Conservation (phyloP, 2,329 filamentous ascomycete genomes). For the Metarhizium brunneum region DNA sequence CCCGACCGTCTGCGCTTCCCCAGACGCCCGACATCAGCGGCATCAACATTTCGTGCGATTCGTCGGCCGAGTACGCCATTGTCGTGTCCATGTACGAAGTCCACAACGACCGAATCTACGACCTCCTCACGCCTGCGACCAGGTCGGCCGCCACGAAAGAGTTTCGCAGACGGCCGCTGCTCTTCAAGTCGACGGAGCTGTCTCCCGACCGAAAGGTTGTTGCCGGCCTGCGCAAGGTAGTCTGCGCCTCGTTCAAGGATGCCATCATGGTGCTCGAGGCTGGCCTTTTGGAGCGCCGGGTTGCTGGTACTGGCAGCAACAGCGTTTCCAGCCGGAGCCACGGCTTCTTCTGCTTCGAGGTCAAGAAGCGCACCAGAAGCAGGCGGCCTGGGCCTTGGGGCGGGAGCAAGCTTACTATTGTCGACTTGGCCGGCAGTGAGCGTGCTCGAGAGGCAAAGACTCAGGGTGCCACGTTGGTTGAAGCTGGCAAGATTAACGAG, state of each 20-base stretch:
- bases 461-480: slow-evolving; percentile 80
- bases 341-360: slow-evolving; percentile 91
- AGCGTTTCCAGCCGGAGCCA: slow-evolving; percentile 88
- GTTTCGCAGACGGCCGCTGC: slow-evolving; percentile 63
- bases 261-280: slow-evolving; percentile 86
- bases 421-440: slow-evolving; percentile 89
- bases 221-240: slow-evolving; percentile 80
- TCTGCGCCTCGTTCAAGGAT: slow-evolving; percentile 74
- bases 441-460: slow-evolving; percentile 90
- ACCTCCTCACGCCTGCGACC: slow-evolving; percentile 63
- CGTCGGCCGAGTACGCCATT: slow-evolving; percentile 72
- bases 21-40: slow-evolving; percentile 66
- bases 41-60: slow-evolving; percentile 48
- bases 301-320: slow-evolving; percentile 87
- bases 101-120: slow-evolving; percentile 96
- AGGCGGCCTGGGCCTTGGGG: slow-evolving; percentile 53
- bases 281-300: slow-evolving; percentile 75
- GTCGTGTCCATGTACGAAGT: slow-evolving; percentile 98
- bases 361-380: slow-evolving; percentile 63
- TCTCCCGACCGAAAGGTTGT: slow-evolving; percentile 92
- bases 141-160: slow-evolving; percentile 58
- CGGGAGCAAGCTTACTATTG: slow-evolving; percentile 73
- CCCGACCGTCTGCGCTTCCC: slow-evolving; percentile 62
- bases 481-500: slow-evolving; percentile 97
- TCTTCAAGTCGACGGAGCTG: slow-evolving; percentile 86